Percentiles rank a stretch among this genome's conserved stretches.
Evolutionary conservation across 768 basidiomycete genomes (phyloP).

Genomic region (Trametes cinnabarina): DNA sequence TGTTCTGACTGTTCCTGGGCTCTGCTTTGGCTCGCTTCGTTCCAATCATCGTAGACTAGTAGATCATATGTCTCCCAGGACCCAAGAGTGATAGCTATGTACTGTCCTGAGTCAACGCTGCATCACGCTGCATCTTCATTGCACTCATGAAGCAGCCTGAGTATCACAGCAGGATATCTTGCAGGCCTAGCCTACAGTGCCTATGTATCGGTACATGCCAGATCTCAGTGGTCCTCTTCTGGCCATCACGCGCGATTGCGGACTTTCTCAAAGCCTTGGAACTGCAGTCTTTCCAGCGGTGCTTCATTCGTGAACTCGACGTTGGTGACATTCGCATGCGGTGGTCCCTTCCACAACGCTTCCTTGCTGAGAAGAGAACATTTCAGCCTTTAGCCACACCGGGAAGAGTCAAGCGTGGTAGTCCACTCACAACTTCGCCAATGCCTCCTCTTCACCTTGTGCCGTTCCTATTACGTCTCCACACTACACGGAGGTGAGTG

Average conservation of each 20-base stretch:
- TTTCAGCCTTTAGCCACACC: background rate
- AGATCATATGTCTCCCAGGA: too few relatives aligned
- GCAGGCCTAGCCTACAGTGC: too few relatives aligned
- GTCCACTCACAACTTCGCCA: constrained; percentile 19
- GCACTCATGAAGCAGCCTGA: too few relatives aligned
- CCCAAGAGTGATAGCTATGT: too few relatives aligned
- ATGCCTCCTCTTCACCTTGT: constrained; percentile 14
- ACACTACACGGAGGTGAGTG: background rate
- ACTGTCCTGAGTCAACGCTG: too few relatives aligned
- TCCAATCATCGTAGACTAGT: too few relatives aligned
- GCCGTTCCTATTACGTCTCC: constrained; percentile 23
- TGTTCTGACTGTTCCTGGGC: too few relatives aligned
- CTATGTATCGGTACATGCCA: background rate
- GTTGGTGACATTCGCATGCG: constrained; percentile 11
- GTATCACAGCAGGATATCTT: too few relatives aligned
- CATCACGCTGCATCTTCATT: too few relatives aligned
- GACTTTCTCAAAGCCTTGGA: constrained; percentile 14
- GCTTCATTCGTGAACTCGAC: constrained; percentile 21
- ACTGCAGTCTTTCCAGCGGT: constrained; percentile 10
- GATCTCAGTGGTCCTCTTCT: background rate
- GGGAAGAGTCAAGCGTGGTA: background rate
- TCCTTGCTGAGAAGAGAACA: constrained; percentile 11
- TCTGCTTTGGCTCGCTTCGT: too few relatives aligned
- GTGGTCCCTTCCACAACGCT: constrained; percentile 16
- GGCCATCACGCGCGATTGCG: background rate